Evolutionary conservation across 495 filamentous ascomycete genomes (phyloP).

Genomic region (Parathielavia appendiculata): DNA sequence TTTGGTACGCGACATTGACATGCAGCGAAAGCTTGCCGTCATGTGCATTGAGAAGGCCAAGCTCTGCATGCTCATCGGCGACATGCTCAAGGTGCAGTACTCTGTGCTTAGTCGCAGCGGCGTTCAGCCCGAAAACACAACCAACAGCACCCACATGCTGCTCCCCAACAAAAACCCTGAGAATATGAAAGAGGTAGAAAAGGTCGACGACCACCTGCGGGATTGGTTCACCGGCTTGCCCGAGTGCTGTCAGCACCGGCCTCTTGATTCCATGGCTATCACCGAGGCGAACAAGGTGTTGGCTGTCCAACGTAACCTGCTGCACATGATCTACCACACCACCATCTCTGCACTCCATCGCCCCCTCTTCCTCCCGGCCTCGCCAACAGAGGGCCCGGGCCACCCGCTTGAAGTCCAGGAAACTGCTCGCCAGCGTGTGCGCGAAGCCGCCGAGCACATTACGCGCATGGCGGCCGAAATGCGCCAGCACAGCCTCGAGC

Average conservation of each 20-base stretch:
- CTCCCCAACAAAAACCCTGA: slow-evolving; percentile 78
- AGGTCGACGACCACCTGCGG: slow-evolving; percentile 67
- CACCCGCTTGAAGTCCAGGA: slow-evolving; percentile 60
- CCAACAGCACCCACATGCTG: slow-evolving; percentile 81
- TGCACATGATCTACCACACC: slow-evolving; percentile 87
- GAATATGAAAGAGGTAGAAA: slow-evolving; percentile 65
- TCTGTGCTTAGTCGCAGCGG: slow-evolving; percentile 80
- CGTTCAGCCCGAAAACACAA: slow-evolving; percentile 60
- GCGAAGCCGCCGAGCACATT: slow-evolving; percentile 72
- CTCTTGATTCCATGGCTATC: slow-evolving; percentile 45
- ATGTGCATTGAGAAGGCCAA: slow-evolving; percentile 91
- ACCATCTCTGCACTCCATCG: slow-evolving; percentile 83
- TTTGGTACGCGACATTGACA: slow-evolving; percentile 56
- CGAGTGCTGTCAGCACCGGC: slow-evolving; percentile 56
- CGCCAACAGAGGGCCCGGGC: slow-evolving; percentile 53
- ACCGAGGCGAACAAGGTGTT: slow-evolving; percentile 41
- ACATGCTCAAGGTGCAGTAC: slow-evolving; percentile 80
- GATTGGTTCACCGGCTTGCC: slow-evolving; percentile 68
- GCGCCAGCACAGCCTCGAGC: slow-evolving; percentile 61
- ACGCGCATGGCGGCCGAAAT: slow-evolving; percentile 71
- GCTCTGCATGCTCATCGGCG: slow-evolving; percentile 78
- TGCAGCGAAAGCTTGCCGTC: slow-evolving; percentile 67
- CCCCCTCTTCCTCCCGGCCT: slow-evolving; percentile 75
- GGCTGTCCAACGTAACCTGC: slow-evolving; percentile 67
- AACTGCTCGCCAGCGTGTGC: slow-evolving; percentile 71